Conservation (phyloP, 2,329 filamentous ascomycete species). For the Chaetomium globosum region DNA sequence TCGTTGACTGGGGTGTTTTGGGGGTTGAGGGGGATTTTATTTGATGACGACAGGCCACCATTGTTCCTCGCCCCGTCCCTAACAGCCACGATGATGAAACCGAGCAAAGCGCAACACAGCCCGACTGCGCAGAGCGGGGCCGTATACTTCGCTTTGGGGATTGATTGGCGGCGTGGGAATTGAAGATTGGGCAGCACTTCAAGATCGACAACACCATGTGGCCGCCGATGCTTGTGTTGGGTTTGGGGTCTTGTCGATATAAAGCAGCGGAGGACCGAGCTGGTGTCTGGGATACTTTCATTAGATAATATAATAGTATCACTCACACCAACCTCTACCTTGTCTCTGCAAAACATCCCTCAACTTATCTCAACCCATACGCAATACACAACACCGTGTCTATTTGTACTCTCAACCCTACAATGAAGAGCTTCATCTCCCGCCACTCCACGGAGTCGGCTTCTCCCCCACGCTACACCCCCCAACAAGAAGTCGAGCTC, state of each 20-base stretch:
- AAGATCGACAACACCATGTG: background rate
- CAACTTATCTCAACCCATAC: background rate
- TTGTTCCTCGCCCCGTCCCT: background rate
- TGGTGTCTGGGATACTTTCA: no score
- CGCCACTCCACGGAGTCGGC: background rate
- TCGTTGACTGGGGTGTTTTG: background rate
- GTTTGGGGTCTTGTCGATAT: background rate
- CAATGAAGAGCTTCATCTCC: slow-evolving; percentile 13
- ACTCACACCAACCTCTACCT: background rate
- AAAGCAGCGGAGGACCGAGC: background rate
- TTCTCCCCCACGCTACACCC: slow-evolving; percentile 18
- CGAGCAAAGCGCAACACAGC: background rate
- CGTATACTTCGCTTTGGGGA: background rate
- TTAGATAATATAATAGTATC: no score
- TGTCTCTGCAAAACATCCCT: background rate
- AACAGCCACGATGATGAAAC: background rate
- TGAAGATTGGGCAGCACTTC: background rate
- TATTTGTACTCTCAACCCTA: background rate
- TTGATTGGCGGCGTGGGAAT: background rate
- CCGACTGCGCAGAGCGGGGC: background rate
- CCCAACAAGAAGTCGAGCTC: slow-evolving; percentile 26
- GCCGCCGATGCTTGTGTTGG: background rate
- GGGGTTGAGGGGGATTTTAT: background rate
- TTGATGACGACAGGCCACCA: background rate
- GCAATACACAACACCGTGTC: background rate